Base-by-base conservation (phyloP, 805 yeast species). In the Jamesozyma spencerorum region DNA sequence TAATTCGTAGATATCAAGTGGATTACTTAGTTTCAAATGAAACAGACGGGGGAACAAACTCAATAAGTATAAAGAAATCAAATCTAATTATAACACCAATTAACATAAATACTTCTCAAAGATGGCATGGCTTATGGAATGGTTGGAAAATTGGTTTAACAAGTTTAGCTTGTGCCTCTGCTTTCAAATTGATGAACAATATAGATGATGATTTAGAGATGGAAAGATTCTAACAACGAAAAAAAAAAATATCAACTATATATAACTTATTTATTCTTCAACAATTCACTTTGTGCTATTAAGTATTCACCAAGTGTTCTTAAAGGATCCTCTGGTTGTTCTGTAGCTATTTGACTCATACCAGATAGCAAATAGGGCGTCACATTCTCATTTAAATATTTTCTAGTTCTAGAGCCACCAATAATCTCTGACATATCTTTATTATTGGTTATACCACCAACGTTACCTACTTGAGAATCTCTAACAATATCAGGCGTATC, bases 141-240 rank as follows among this genome's bases (percentile, higher is more conserved):
- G 98, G 97, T 29, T 90, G 97, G 97, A 75, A 85, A 58, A 79
- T 86, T 32, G 94, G 94, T 22, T 68, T 84, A 10, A 60, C 86
- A 43, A 85, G 90, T 45, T 74, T 85, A 3, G 60, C 84, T 37
- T 92, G 95, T 10, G 79, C 81, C 38, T 90, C 94, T 82, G 88
- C 95, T 2, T 70, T 83, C 48, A 71, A 74, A 39, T 63, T 82
- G 39, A 54, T 81, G 47, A 71, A 68, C 47, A 69, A 65, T 43
- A 74, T 76, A 17, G 74, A 68, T 33, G 65, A 64, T 29, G 67
- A 60, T 41, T 51, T 57, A 20, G 60, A 61, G 41, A 59, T 56
- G 36, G 76, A 71, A 47, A 74, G 69, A 51, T 57, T 57, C 35
- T 57, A 65, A 62, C 44, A 60, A 69, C 40, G 53, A 18, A 12